Base-by-base conservation (phyloP, 2,329 filamentous ascomycete species). In the Alternaria sp. region DNA sequence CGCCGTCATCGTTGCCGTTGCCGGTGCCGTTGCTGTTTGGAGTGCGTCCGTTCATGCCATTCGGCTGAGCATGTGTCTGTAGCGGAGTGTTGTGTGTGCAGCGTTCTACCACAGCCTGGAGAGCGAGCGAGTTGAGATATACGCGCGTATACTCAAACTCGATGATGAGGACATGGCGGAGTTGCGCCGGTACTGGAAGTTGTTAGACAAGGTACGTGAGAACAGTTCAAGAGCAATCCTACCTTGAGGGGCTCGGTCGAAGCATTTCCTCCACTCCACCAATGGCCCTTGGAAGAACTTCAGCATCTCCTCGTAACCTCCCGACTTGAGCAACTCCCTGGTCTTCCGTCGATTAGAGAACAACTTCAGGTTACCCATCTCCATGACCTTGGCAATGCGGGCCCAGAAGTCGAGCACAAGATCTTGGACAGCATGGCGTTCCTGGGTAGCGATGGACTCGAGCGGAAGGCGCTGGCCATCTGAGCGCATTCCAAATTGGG, bases 101-200 rank as follows among this genome's bases (percentile, higher is more conserved):
- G 64, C 94, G 89, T 80, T 97, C 95, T 6, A 98, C 93, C 4
- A 98, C 94, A 21, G 96, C 96, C 81, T 99, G 96, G 2, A 99
- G 84, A 3, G 94, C 94, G 2, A 99, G 85, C 1, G 94, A 97
- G 79, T 98, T 97, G 82, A 97, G 88, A 76, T 98, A 98, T 55
- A 97, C 92, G 73, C 95, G 89, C 25, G 95, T 93, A 77, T 97
- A 97, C 75, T 98, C 93, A 75, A 96, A 97, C 82, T 99, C 96
- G 69, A 98, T 97, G 8, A 89, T 91, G 28, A 99, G 84, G 62
- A 98, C 94, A 76, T 94, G 89, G 49, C 86, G 84, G 81, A 90
- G 88, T 60, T 87, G 82, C 15, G 84, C 82, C 1, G 86, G 83
- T 28, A 89, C 87, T 85, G 68, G 60, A 15, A 25, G 45, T 6